Evolutionary conservation across 805 yeast species (phyloP).

Genomic region (Cyberlindnera euphorbiae): DNA sequence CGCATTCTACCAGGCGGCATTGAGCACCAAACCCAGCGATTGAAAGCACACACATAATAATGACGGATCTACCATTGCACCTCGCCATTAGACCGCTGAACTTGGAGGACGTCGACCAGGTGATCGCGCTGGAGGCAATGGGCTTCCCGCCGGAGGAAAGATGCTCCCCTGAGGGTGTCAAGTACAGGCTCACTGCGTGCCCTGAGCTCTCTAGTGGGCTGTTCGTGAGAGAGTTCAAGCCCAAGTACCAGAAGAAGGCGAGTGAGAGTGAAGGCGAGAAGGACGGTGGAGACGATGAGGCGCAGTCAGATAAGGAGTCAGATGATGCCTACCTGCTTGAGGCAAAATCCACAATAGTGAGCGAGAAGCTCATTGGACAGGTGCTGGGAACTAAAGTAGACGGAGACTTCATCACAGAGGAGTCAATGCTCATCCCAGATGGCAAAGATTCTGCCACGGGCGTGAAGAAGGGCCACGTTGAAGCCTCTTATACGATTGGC

Average conservation of each 20-base stretch:
- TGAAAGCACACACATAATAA: too few species aligned
- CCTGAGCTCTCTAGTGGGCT: conserved; percentile 91
- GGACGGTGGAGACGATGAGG: conserved; percentile 23
- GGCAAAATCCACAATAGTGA: conserved; percentile 34
- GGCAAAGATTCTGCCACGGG: conserved; percentile 17
- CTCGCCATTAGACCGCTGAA: conserved; percentile 71
- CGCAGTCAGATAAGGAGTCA: conserved; percentile 24
- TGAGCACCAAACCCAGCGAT: too few species aligned
- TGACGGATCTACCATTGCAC: conserved; percentile 47
- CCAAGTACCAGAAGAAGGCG: conserved; percentile 14
- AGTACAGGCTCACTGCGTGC: conserved; percentile 70
- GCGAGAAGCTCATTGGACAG: conserved; percentile 74
- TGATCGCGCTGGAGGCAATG: conserved; percentile 52
- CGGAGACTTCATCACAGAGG: conserved; percentile 46
- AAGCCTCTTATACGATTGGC: conserved; percentile 68
- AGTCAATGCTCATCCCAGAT: conserved; percentile 57
- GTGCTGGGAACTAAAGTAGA: conserved; percentile 70
- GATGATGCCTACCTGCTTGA: conserved; percentile 27
- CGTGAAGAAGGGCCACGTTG: conserved; percentile 57
- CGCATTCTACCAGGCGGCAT: too few species aligned
- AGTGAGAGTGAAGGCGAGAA: conserved; percentile 6
- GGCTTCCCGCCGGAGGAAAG: conserved; percentile 74
- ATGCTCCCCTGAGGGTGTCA: conserved; percentile 55
- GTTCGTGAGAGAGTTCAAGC: conserved; percentile 62
- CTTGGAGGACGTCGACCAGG: conserved; percentile 65